phyloP scores from a whole-genome alignment of 768 basidiomycete genomes.

The Pholiota molesta region DNA sequence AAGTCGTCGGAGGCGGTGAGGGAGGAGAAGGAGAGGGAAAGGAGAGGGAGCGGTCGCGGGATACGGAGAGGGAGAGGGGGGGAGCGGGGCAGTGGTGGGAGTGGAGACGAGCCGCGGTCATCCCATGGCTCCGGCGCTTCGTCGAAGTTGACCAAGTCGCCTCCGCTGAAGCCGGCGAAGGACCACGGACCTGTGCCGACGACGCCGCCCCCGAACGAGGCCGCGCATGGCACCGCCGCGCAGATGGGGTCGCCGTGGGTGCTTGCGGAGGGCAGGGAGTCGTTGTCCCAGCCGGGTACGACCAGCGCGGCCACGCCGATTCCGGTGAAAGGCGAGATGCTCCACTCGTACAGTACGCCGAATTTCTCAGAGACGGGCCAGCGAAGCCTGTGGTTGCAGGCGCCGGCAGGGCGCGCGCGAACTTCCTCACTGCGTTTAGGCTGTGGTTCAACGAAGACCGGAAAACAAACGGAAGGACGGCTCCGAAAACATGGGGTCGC shows the following conservation, averaged over 20 bases:
- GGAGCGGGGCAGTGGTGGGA: conserved; percentile 41
- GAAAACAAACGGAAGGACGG: conserved; percentile 82
- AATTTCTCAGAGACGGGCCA: conserved; percentile 31
- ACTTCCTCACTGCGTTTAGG: conserved; percentile 82
- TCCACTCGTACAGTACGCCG: conserved; percentile 48
- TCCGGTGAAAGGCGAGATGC: conserved; percentile 55
- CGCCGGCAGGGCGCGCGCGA: conserved; percentile 63
- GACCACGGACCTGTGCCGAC: conserved; percentile 39
- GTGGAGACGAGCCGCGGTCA: conserved; percentile 59
- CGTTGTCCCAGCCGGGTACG: conserved; percentile 32
- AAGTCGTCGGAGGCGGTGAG: conserved; percentile 76
- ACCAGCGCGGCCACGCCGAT: conserved; percentile 27
- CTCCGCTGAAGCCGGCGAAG: conserved; percentile 54
- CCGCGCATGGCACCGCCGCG: conserved; percentile 35
- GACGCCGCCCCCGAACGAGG: conserved; percentile 53
- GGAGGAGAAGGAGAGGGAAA: conserved; percentile 56
- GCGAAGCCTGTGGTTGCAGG: conserved; percentile 27
- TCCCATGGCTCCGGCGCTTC: conserved; percentile 67
- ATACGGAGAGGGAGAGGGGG: conserved; percentile 36
- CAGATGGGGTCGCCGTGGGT: conserved; percentile 77
- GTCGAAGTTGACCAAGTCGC: conserved; percentile 71
- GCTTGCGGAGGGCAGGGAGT: conserved; percentile 49
- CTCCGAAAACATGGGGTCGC: conserved; percentile 26
- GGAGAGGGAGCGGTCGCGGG: conserved; percentile 47
- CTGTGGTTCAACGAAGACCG: conserved; percentile 93